phyloP scores from a whole-genome alignment of 2,329 filamentous ascomycete genomes.

The Nothophaeocryptopus gaeumannii region DNA sequence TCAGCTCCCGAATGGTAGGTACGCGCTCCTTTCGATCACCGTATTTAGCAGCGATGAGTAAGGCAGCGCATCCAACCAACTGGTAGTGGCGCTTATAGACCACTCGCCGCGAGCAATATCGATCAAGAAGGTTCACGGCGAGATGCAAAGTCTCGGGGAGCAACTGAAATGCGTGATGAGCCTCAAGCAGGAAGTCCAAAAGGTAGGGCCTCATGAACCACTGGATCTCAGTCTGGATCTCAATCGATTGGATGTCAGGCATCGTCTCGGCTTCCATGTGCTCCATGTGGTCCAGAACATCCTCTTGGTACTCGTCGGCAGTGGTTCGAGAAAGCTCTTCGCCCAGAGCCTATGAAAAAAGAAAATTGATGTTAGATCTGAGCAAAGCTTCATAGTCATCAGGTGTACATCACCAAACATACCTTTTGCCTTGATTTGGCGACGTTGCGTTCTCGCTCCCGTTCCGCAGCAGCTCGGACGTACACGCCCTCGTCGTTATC shows the following conservation, averaged over 20 bases:
- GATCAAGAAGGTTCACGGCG: slow-evolving; percentile 91
- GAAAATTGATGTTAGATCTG: no score
- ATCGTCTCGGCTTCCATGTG: slow-evolving; percentile 94
- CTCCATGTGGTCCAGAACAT: slow-evolving; percentile 90
- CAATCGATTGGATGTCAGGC: slow-evolving; percentile 94
- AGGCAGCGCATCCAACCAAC: slow-evolving; percentile 89
- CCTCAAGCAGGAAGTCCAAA: slow-evolving; percentile 96
- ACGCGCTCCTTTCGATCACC: slow-evolving; percentile 98
- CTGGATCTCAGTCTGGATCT: slow-evolving; percentile 98
- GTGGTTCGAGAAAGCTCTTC: slow-evolving; percentile 83
- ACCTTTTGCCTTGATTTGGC: slow-evolving; percentile 76
- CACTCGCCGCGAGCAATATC: slow-evolving; percentile 95
- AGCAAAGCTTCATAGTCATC: no score
- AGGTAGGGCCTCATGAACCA: slow-evolving; percentile 99
- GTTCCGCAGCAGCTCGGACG: slow-evolving; percentile 61
- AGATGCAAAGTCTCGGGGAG: slow-evolving; percentile 94
- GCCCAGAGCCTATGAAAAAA: slow-evolving; percentile 58
- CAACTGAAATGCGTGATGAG: slow-evolving; percentile 89
- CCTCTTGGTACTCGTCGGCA: slow-evolving; percentile 87
- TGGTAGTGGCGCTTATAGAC: slow-evolving; percentile 99
- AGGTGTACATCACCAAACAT: no score
- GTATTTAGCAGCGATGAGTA: slow-evolving; percentile 97
- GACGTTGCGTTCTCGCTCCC: slow-evolving; percentile 74
- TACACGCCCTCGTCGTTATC: slow-evolving; percentile 54
- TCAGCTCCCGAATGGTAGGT: slow-evolving; percentile 93